Conservation (phyloP, 495 filamentous ascomycete species). For the Recurvomyces mirabilis region DNA sequence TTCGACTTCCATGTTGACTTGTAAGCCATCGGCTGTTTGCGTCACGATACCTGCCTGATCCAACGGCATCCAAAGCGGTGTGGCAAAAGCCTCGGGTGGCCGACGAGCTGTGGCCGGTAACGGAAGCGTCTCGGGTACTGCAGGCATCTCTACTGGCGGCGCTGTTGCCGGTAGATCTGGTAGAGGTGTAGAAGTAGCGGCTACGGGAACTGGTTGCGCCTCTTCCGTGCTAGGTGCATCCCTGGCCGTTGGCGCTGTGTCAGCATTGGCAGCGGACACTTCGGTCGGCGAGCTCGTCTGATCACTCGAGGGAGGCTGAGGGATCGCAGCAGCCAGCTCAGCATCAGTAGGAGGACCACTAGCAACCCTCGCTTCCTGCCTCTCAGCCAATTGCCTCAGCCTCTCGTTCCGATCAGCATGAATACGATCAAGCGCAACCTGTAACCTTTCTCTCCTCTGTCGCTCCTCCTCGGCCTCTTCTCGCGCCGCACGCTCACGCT, state of each 20-base stretch:
- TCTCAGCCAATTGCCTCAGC: too few species aligned
- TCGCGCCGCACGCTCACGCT: slow-evolving; percentile 34
- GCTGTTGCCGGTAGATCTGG: background rate
- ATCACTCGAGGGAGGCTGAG: too few species aligned
- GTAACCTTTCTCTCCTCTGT: slow-evolving; percentile 13
- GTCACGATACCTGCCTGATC: slow-evolving; percentile 67
- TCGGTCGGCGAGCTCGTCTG: background rate
- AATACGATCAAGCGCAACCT: slow-evolving; percentile 3
- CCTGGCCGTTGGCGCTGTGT: background rate
- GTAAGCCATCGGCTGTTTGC: slow-evolving; percentile 30
- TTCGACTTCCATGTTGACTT: slow-evolving; percentile 8
- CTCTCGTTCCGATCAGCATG: slow-evolving; percentile 6
- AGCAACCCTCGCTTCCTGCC: background rate
- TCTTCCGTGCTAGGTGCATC: background rate
- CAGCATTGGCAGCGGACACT: background rate
- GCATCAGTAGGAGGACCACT: background rate
- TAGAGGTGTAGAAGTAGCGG: too few species aligned
- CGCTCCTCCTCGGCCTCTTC: slow-evolving; percentile 16
- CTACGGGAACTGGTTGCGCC: background rate
- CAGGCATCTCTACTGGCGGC: background rate
- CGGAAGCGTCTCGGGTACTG: slow-evolving; percentile 42
- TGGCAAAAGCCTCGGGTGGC: slow-evolving; percentile 37
- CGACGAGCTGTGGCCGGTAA: slow-evolving; percentile 48
- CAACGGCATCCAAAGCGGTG: slow-evolving; percentile 68
- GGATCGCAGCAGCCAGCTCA: background rate